Conservation (phyloP, 2,329 filamentous ascomycete genomes). For the Helotiales sp. region DNA sequence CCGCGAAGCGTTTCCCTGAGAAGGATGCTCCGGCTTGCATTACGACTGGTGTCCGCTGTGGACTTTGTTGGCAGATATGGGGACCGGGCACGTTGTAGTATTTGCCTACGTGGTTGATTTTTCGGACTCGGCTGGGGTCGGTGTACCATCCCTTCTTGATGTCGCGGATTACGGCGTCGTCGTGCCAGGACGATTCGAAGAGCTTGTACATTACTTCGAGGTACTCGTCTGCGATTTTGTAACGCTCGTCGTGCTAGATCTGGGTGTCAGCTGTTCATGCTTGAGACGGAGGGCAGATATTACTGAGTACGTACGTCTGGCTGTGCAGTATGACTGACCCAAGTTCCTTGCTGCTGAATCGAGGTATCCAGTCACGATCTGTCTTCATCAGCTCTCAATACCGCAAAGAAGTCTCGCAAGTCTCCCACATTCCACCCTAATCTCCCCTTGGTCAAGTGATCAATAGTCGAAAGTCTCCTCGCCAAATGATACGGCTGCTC, state of each 20-base stretch:
- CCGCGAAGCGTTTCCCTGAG: slow-evolving; percentile 68
- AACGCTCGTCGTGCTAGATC: slow-evolving; percentile 57
- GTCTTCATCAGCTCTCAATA: neutral
- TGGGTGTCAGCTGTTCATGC: neutral
- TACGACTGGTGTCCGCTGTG: slow-evolving; percentile 70
- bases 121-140: slow-evolving; percentile 58
- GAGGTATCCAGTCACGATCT: slow-evolving; percentile 66
- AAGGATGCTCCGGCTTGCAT: slow-evolving; percentile 71
- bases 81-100: slow-evolving; percentile 11
- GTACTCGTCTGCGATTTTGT: slow-evolving; percentile 66
- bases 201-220: slow-evolving; percentile 57
- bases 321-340: slow-evolving; percentile 59
- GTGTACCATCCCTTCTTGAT: slow-evolving; percentile 47
- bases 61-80: slow-evolving; percentile 62
- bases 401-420: neutral
- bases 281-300: too few species aligned
- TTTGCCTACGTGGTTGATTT: slow-evolving; percentile 61
- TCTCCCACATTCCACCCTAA: slow-evolving; percentile 49
- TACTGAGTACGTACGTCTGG: slow-evolving; percentile 37
- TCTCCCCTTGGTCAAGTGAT: slow-evolving; percentile 68
- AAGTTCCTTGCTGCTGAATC: slow-evolving; percentile 68
- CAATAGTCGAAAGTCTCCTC: slow-evolving; percentile 65
- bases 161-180: slow-evolving; percentile 59
- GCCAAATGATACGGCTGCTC: slow-evolving; percentile 72
- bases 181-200: slow-evolving; percentile 69